Evolutionary conservation across 495 filamentous ascomycete species (phyloP), one percentile per base, ranked within the genome.

Genomic region (Penicillium ucsense): DNA sequence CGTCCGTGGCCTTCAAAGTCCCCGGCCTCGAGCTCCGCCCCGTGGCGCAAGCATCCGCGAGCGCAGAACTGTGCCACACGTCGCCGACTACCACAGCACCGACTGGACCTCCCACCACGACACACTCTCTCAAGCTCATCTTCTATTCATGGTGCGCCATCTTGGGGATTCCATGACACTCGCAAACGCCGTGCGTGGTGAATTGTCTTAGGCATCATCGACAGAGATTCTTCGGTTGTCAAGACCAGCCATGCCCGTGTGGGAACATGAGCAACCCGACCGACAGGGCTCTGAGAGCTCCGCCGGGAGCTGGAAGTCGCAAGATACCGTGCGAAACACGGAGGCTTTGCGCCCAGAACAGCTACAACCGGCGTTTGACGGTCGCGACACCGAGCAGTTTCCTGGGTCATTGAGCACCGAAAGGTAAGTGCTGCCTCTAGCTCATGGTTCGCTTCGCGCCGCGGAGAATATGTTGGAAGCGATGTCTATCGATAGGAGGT

Each of bases 251-350:
- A 72, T 72, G 68, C 62, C 65, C 33, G 60, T 55, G 51, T 62
- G 53, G 12, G 64, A 63, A 38, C 58, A 55, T 33, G 58, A 67
- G 31, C 56, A 53, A 52, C 41, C 60, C 30, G 62, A 65, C 49
- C 61, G 71, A 38, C 66, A 72, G 59, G 72, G 62, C 47, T 72
- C 72, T 7, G 70, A 62, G 45, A 71, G 67, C 62, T 67, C 71
- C 31, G 62, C 58, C 35, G 56, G 61, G 39, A 72, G 70, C 52
- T 70, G 60, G 49, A 51, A 62, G 30, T 70, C 72, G n/a, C 70
- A 76, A 41, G 70, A 71, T 31, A 76, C 67, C 4, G 57, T 76
- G 29, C 69, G 58, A 48, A 67, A 71, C 33, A 53, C 53, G 38
- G 60, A 62, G 27, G 46, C 34, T 31, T 49, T 54, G 35, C 50